phyloP scores from a whole-genome alignment of 192 early-diverging fungal species.

The Powellomyces hirtus region DNA sequence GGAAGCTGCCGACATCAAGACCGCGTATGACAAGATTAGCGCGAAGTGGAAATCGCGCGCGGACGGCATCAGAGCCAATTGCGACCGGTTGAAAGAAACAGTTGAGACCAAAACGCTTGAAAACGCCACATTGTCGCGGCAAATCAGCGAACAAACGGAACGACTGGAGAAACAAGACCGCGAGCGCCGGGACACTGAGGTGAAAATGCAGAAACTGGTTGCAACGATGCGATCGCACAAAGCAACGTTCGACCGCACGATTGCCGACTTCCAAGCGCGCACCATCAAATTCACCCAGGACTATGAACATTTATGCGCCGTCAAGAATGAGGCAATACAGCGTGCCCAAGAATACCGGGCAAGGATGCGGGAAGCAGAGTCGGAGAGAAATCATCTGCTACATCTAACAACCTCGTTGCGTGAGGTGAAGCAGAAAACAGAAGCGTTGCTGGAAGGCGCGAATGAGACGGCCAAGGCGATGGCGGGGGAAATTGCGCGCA shows the following conservation, averaged over 20 bases:
- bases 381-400: slow-evolving; percentile 19
- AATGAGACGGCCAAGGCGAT: slow-evolving; percentile 13
- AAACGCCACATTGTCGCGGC: not conserved
- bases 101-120: too few relatives aligned
- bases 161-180: not conserved
- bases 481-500: slow-evolving; percentile 8
- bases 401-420: slow-evolving; percentile 23
- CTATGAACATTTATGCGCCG: slow-evolving; percentile 2
- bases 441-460: slow-evolving; percentile 20
- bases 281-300: not conserved
- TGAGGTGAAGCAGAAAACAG: slow-evolving; percentile 29
- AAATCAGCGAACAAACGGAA: not conserved
- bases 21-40: not conserved
- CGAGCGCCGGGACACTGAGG: not conserved
- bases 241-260: slow-evolving; percentile 4
- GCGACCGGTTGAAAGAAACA: too few relatives aligned
- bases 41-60: not conserved
- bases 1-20: not conserved
- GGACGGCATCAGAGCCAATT: not conserved
- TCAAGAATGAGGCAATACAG: not conserved
- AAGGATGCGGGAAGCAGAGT: slow-evolving; percentile 24
- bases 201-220: not conserved
- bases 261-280: not conserved
- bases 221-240: slow-evolving; percentile 1
- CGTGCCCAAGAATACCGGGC: not conserved